These are phyloP conservation scores for Lophiostoma macrostomum DNA, from an alignment of 495 filamentous ascomycete species.

Conservation along the genomic window DNA sequence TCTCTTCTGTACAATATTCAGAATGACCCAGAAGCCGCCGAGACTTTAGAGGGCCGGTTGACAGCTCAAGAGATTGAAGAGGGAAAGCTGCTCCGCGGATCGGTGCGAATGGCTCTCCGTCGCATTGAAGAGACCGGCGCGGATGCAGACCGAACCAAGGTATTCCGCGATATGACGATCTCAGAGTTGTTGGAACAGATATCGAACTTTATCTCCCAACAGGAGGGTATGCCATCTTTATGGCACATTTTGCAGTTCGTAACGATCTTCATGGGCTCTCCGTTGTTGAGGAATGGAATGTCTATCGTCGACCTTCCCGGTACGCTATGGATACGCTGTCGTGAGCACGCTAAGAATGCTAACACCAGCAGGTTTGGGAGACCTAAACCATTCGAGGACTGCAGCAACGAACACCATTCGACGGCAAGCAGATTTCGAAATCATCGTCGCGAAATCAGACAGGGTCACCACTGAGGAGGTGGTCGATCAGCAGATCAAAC, in stretches of 20 bases:
- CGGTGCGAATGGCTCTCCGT: background rate
- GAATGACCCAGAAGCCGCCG: constrained; percentile 1
- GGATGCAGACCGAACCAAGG: background rate
- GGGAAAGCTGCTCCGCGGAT: background rate
- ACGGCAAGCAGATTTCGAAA: constrained; percentile 3
- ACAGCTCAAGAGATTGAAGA: background rate
- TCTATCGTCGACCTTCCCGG: constrained; percentile 9
- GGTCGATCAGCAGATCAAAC: constrained; percentile 5
- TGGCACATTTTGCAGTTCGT: constrained; percentile 2
- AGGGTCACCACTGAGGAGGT: constrained; percentile 1
- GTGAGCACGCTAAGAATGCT: background rate
- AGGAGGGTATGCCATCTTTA: background rate
- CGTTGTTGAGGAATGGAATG: background rate
- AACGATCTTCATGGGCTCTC: background rate
- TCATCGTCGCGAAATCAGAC: constrained; percentile 1
- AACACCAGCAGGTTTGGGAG: constrained; percentile 7
- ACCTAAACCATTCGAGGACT: constrained; percentile 11
- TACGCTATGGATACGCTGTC: background rate
- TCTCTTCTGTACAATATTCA: background rate
- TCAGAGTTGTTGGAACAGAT: background rate
- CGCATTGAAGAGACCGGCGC: constrained; percentile 9
- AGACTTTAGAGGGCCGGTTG: background rate
- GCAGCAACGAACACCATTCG: constrained; percentile 5
- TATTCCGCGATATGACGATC: background rate
- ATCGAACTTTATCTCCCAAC: background rate